Evolutionary conservation across 2,329 filamentous ascomycete species (phyloP), one percentile per base, ranked within the genome.

Genomic region (Aplosporella prunicola): DNA sequence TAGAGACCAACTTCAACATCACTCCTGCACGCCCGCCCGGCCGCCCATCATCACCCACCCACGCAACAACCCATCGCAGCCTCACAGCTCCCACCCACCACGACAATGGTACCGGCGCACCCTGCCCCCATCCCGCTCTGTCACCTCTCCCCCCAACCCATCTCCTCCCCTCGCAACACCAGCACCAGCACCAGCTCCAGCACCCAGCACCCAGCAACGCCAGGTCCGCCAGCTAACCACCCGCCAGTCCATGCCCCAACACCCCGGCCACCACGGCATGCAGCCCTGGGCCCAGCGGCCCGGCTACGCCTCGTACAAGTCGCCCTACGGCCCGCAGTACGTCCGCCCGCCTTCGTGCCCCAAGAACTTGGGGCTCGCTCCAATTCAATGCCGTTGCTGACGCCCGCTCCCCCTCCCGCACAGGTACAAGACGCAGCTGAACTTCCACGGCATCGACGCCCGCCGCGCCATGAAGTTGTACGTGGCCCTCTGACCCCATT

Each of bases 251-350:
- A 20, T 22, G 16, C 29, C 22, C 13, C 22, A 27, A 17, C 18
- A 10, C 30, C 9, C 9, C 10, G 24, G 29, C 29, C 13, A 15
- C 29, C 29, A 16, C 36, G 29, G 30, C 37, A 13, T 39, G 29
- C 50, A 54, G 44, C 55, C 56, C 24, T 58, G 51, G 54, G 38
- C 51, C 20, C 45, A 47, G 43, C 53, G 62, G 15, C 54, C 52
- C 38, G 50, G 51, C 22, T 67, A 67, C 57, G 58, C 66, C 53
- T 63, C 67, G 43, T 76, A 72, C 59, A 58, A 64, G 58, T 74
- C 70, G 55, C 68, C 67, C 40, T 76, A 70, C 52, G 73, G 69
- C 39, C 74, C 74, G 43, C 67, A 72, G 73, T 78, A 66, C 57
- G 61, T 60, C 48, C 9, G 35, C 45, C 32, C 8, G 24, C 18